Percentiles rank a stretch among this genome's conserved stretches.
These are phyloP conservation scores for Hypoxylon lenormandii DNA, from an alignment of 495 filamentous ascomycete species.

Conservation along the genomic window DNA sequence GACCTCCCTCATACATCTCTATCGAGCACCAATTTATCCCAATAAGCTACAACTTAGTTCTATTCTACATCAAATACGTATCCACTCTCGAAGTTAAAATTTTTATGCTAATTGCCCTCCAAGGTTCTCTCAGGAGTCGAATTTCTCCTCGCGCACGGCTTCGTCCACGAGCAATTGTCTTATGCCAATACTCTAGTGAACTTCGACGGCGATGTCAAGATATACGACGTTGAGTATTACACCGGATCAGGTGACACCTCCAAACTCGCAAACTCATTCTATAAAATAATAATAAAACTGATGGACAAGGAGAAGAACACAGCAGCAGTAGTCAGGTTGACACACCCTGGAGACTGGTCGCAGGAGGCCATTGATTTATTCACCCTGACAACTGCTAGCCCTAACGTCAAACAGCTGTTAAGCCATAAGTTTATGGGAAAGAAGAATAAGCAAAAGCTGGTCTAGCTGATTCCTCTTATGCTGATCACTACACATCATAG, in stretches of 20 bases:
- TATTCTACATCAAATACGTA: constrained; percentile 9
- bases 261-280: neutral
- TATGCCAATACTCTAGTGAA: constrained; percentile 11
- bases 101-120: neutral
- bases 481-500: neutral
- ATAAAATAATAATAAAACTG: neutral
- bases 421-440: neutral
- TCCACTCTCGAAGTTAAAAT: neutral
- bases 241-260: neutral
- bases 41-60: constrained; percentile 14
- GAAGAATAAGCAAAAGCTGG: neutral
- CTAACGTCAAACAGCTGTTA: neutral
- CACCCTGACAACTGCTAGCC: neutral
- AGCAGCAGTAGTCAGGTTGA: neutral
- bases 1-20: constrained; percentile 13
- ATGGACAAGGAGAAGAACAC: constrained; percentile 2
- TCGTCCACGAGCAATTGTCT: constrained; percentile 7
- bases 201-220: constrained; percentile 10
- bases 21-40: constrained; percentile 2
- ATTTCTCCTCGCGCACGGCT: constrained; percentile 11
- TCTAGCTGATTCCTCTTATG: neutral
- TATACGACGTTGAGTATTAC: constrained; percentile 4
- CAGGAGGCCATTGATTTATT: neutral
- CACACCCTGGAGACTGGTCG: neutral
- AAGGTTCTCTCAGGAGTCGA: constrained; percentile 17